These are phyloP conservation scores for Mallotus japonicus DNA, from an alignment of 441 rosid genomes.

Conservation along the genomic window DNA sequence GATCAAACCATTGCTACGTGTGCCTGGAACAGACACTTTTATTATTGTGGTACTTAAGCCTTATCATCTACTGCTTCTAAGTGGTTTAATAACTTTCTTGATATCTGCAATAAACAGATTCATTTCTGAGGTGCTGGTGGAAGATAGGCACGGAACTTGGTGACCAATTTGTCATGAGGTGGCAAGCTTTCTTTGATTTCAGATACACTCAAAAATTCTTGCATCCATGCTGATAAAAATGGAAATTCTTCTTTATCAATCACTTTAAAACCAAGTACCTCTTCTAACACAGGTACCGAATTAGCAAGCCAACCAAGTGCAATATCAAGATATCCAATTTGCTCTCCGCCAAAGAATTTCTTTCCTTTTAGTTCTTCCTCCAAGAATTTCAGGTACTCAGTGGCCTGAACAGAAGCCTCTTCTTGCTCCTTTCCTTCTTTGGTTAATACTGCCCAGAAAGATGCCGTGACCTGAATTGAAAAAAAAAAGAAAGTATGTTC, in stretches of 20 bases:
- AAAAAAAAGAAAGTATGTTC: neutral
- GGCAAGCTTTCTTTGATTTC: slow-evolving; percentile 36
- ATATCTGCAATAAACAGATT: neutral
- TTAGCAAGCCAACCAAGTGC: slow-evolving; percentile 44
- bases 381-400: slow-evolving; percentile 32
- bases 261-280: slow-evolving; percentile 27
- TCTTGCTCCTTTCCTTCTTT: slow-evolving; percentile 35
- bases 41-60: neutral
- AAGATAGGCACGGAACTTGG: slow-evolving; percentile 28
- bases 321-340: slow-evolving; percentile 38
- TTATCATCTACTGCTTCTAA: neutral
- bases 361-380: slow-evolving; percentile 45
- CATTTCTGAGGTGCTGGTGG: neutral
- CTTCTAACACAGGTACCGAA: slow-evolving; percentile 33
- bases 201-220: slow-evolving; percentile 30
- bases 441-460: slow-evolving; percentile 29
- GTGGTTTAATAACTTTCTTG: neutral
- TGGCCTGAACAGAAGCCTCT: slow-evolving; percentile 25
- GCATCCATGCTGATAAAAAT: slow-evolving; percentile 32
- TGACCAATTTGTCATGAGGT: slow-evolving; percentile 40
- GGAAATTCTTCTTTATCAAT: slow-evolving; percentile 34
- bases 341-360: slow-evolving; percentile 41
- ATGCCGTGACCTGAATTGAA: slow-evolving; percentile 29
- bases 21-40: neutral
- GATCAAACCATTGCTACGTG: neutral